Evolutionary conservation across 75 land plant species (phyloP).

Genomic region (Cryptomeria japonica): DNA sequence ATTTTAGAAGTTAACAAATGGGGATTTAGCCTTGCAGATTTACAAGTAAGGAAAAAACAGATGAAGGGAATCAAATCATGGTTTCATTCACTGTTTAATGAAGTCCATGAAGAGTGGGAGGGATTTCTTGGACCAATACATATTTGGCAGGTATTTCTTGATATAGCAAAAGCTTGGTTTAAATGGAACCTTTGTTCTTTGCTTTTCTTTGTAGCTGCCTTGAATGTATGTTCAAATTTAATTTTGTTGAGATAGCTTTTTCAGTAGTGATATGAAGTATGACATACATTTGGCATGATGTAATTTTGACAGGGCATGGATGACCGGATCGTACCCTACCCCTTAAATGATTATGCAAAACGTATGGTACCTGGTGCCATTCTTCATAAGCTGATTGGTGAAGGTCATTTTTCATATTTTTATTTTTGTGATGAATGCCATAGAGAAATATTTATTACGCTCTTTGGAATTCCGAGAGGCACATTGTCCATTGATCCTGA

Average conservation of each 20-base stretch:
- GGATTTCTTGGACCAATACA: constrained; percentile 93
- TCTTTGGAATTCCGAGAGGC: constrained; percentile 78
- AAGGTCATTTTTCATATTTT: constrained; percentile 91
- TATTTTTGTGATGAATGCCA: constrained; percentile 93
- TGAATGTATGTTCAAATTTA: background rate
- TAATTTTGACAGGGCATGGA: constrained; percentile 70
- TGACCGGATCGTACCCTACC: constrained; percentile 65
- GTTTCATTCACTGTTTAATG: constrained; percentile 48
- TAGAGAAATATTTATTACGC: constrained; percentile 62
- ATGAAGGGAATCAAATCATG: constrained; percentile 41
- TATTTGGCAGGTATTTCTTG: constrained; percentile 80
- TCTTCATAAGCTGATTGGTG: constrained; percentile 68
- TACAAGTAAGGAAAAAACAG: constrained; percentile 52
- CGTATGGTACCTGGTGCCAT: constrained; percentile 70
- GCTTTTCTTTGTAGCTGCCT: background rate
- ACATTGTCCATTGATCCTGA: constrained; percentile 13
- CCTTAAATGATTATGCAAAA: constrained; percentile 57
- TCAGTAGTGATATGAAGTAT: background rate
- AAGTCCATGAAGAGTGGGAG: constrained; percentile 46
- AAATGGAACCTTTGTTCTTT: background rate
- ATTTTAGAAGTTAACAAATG: constrained; percentile 73
- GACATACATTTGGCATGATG: background rate
- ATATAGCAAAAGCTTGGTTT: background rate
- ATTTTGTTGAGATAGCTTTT: background rate
- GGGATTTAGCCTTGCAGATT: constrained; percentile 83